phyloP scores from a whole-genome alignment of 176 grass and related monocot genomes.

The Neostapfia colusana region DNA sequence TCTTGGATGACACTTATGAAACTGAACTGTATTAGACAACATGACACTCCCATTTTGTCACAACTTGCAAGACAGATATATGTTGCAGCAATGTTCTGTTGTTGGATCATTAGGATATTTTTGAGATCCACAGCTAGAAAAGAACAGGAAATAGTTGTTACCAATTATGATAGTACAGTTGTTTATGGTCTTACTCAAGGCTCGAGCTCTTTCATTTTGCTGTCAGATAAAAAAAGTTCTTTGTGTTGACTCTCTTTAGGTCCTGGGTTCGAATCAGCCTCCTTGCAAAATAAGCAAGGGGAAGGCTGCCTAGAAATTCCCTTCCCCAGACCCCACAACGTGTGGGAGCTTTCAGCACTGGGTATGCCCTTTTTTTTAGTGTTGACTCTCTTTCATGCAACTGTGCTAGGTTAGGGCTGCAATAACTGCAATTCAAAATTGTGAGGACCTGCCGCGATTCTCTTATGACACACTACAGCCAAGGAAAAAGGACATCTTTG shows the following conservation, averaged over 20 bases:
- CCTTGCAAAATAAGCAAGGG: too few species aligned
- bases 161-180: background rate
- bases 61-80: background rate
- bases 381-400: slow-evolving; percentile 22
- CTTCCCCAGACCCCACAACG: too few species aligned
- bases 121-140: background rate
- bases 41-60: background rate
- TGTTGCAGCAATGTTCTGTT: background rate
- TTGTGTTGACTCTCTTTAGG: too few species aligned
- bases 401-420: slow-evolving; percentile 72
- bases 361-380: too few species aligned
- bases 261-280: too few species aligned
- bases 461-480: slow-evolving; percentile 52
- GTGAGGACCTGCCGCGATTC: slow-evolving; percentile 73
- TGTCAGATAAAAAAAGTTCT: slow-evolving; percentile 21
- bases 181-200: background rate
- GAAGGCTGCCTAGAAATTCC: too few species aligned
- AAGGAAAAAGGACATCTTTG: slow-evolving; percentile 72
- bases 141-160: slow-evolving; percentile 10
- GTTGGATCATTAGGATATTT: background rate
- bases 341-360: too few species aligned
- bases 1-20: background rate
- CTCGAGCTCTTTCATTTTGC: slow-evolving; percentile 4
- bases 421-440: slow-evolving; percentile 70
- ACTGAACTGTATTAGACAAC: slow-evolving; percentile 7